These are phyloP conservation scores for Penicillium salamii DNA, from an alignment of 495 filamentous ascomycete species.

Conservation along the genomic window DNA sequence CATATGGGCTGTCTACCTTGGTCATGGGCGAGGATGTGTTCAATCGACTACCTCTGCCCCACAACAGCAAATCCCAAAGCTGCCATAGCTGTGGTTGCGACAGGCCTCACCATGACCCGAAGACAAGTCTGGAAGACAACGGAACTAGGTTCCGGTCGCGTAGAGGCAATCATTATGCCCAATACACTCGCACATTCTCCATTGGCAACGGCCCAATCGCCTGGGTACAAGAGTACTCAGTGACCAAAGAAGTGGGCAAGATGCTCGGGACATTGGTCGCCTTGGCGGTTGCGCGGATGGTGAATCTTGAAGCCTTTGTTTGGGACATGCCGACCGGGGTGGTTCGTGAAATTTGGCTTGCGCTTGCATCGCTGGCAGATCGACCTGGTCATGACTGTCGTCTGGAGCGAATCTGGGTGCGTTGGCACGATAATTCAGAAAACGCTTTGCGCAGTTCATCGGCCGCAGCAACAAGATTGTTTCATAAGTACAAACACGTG, in stretches of 20 bases:
- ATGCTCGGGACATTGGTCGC: constrained; percentile 93
- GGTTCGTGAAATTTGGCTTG: constrained; percentile 80
- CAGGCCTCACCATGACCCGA: constrained; percentile 13
- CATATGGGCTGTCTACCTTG: constrained; percentile 84
- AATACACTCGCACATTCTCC: constrained; percentile 85
- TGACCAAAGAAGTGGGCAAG: constrained; percentile 86
- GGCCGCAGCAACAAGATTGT: constrained; percentile 13
- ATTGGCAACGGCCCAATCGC: constrained; percentile 81
- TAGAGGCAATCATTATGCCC: constrained; percentile 77
- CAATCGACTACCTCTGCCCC: constrained; percentile 30
- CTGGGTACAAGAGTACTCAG: constrained; percentile 84
- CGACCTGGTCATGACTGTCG: constrained; percentile 60
- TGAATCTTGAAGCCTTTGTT: constrained; percentile 83
- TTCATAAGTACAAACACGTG: constrained; percentile 50
- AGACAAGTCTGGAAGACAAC: constrained; percentile 12
- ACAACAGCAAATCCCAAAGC: constrained; percentile 2
- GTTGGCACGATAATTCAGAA: constrained; percentile 82
- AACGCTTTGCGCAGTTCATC: constrained; percentile 30
- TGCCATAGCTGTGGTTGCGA: constrained; percentile 41
- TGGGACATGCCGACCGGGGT: constrained; percentile 98
- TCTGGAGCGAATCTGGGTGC: constrained; percentile 78
- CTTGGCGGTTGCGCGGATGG: constrained; percentile 79
- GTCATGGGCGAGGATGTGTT: constrained; percentile 77
- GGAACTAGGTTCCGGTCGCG: constrained; percentile 21
- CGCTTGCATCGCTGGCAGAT: constrained; percentile 71